Percentiles rank a stretch among this genome's conserved stretches.
phyloP scores from a whole-genome alignment of 2,329 filamentous ascomycete genomes.

The Cryphonectria naterciae region DNA sequence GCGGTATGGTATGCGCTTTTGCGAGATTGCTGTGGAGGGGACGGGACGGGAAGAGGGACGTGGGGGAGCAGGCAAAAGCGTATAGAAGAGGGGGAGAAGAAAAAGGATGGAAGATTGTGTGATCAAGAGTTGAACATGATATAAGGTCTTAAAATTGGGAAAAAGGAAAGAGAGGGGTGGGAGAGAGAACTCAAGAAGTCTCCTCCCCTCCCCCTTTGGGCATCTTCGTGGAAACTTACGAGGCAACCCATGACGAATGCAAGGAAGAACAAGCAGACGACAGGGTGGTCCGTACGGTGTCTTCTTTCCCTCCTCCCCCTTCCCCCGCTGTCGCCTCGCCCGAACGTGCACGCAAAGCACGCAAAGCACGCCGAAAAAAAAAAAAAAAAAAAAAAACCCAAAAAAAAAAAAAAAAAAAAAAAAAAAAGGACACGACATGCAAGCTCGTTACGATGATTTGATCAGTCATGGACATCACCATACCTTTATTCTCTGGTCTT shows the following conservation, averaged over 20 bases:
- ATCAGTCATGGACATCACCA: not conserved
- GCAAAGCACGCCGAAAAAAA: too few species aligned
- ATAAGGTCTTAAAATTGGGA: not conserved
- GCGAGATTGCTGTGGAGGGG: constrained; percentile 13
- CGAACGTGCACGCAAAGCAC: not conserved
- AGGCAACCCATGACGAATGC: constrained; percentile 28
- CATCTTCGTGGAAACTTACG: constrained; percentile 26
- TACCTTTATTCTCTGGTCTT: not conserved
- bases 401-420: too few species aligned
- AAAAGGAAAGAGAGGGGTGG: not conserved
- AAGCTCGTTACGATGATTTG: constrained; percentile 2
- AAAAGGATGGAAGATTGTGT: not conserved
- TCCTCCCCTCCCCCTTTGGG: constrained; percentile 3
- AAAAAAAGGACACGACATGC: constrained; percentile 3
- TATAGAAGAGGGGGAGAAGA: not conserved
- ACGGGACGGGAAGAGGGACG: not conserved
- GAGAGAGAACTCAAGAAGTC: constrained; percentile 10
- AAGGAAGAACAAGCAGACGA: constrained; percentile 9
- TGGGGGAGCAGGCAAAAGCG: not conserved
- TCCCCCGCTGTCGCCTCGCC: not conserved
- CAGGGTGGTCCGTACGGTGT: constrained; percentile 24
- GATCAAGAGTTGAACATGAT: not conserved
- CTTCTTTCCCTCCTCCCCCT: not conserved
- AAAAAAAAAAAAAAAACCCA: too few species aligned
- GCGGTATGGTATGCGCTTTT: constrained; percentile 7